Evolutionary conservation across 2,329 filamentous ascomycete species (phyloP).

Genomic region (Triangularia setosa): DNA sequence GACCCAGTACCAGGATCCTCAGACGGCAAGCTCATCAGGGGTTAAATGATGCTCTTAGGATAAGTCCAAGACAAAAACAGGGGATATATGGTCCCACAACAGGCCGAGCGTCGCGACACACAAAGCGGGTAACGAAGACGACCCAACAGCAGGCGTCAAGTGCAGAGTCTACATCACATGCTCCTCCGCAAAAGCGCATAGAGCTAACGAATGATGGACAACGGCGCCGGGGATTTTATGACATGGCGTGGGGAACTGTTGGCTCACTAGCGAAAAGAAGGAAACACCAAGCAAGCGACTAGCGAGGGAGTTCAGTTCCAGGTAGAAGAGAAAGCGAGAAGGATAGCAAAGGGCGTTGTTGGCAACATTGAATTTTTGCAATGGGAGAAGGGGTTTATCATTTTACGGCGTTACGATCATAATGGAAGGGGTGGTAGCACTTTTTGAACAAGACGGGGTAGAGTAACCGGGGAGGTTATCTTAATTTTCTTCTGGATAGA

Average conservation of each 20-base stretch:
- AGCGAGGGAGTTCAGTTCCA: background rate
- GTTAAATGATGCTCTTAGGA: background rate
- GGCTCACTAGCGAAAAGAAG: background rate
- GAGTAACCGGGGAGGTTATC: background rate
- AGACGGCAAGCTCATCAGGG: conserved; percentile 12
- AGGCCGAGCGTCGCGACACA: too few relatives aligned
- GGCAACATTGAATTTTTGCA: background rate
- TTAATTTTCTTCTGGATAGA: background rate
- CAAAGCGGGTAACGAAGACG: background rate
- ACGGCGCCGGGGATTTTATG: background rate
- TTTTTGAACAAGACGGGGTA: background rate
- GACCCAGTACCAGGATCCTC: conserved; percentile 7
- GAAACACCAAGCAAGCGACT: background rate
- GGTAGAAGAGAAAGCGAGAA: background rate
- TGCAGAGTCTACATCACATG: background rate
- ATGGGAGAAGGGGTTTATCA: background rate
- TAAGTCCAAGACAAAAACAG: too few relatives aligned
- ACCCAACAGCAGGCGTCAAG: background rate
- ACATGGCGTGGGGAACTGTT: background rate
- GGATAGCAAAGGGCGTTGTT: background rate
- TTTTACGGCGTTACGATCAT: background rate
- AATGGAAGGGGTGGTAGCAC: background rate
- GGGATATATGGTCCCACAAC: too few relatives aligned
- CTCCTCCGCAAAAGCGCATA: background rate
- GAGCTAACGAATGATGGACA: background rate